Evolutionary conservation across 2,329 filamentous ascomycete genomes (phyloP).

Genomic region (Calonectria henricotiae): DNA sequence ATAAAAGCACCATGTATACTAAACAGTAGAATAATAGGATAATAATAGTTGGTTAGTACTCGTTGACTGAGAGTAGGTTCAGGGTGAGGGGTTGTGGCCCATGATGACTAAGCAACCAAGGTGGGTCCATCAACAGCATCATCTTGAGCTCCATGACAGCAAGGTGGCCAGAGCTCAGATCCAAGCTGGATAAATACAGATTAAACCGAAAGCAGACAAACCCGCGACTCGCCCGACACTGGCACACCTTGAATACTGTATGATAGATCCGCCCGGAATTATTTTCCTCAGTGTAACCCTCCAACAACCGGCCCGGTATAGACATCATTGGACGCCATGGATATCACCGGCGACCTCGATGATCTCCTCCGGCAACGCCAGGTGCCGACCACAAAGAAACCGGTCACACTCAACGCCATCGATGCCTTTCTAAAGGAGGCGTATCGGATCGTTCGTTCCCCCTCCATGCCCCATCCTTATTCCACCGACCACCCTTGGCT

Average conservation of each 20-base stretch:
- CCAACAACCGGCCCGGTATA: constrained; percentile 35
- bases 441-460: constrained; percentile 83
- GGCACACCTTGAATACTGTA: background rate
- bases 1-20: background rate
- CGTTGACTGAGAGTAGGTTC: background rate
- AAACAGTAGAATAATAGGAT: background rate
- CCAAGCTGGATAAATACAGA: constrained; percentile 35
- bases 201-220: constrained; percentile 41
- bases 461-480: constrained; percentile 39
- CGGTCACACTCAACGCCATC: constrained; percentile 69
- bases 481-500: constrained; percentile 33
- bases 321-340: constrained; percentile 60
- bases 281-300: constrained; percentile 26
- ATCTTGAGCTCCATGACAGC: constrained; percentile 48
- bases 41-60: background rate
- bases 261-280: constrained; percentile 5
- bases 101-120: constrained; percentile 48
- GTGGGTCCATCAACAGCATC: constrained; percentile 40
- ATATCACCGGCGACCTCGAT: constrained; percentile 81
- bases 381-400: constrained; percentile 63
- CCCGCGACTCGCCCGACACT: constrained; percentile 14
- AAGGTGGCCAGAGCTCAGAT: constrained; percentile 49
- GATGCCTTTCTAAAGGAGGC: constrained; percentile 96
- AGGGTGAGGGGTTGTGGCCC: constrained; percentile 35
- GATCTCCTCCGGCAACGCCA: constrained; percentile 76